These are phyloP conservation scores for Iris pallida DNA, from an alignment of 116 monocot genomes.

Conservation along the genomic window DNA sequence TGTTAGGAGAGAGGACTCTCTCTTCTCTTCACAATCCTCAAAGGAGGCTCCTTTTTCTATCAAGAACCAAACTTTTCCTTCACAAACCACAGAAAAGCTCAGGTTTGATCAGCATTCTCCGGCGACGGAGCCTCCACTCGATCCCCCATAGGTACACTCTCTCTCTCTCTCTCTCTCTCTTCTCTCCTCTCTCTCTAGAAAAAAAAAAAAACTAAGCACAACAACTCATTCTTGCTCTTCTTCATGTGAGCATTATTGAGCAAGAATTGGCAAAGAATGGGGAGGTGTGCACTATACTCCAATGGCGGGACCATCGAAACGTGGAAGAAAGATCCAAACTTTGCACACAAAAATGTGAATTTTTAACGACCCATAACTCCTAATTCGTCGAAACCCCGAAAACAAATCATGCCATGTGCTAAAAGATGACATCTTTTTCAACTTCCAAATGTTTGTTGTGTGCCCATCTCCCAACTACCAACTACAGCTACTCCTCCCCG, in stretches of 20 bases:
- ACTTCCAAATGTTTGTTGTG: constrained; percentile 7
- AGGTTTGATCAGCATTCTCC: too few relatives aligned
- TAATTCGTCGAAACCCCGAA: not conserved
- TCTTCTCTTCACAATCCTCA: too few relatives aligned
- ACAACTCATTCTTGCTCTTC: constrained; percentile 3
- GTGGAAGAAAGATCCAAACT: constrained; percentile 13
- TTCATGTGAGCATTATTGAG: constrained; percentile 14
- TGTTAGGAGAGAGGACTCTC: too few relatives aligned
- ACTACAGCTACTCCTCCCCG: constrained; percentile 4
- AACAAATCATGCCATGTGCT: not conserved
- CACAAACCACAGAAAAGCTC: too few relatives aligned
- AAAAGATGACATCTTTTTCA: not conserved
- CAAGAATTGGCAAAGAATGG: constrained; percentile 5
- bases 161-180: not conserved
- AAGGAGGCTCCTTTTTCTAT: too few relatives aligned
- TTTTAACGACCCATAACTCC: not conserved
- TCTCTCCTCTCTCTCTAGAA: constrained; percentile 8
- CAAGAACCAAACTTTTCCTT: too few relatives aligned
- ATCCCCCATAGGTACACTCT: constrained; percentile 4
- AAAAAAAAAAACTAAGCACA: not conserved
- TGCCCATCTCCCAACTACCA: not conserved
- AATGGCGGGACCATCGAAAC: not conserved
- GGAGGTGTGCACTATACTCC: not conserved
- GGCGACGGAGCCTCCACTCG: too few relatives aligned
- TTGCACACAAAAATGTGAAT: not conserved